Evolutionary conservation across 345 rosid genomes (phyloP), one percentile per base, ranked within the genome.

Genomic region (Draba incana): DNA sequence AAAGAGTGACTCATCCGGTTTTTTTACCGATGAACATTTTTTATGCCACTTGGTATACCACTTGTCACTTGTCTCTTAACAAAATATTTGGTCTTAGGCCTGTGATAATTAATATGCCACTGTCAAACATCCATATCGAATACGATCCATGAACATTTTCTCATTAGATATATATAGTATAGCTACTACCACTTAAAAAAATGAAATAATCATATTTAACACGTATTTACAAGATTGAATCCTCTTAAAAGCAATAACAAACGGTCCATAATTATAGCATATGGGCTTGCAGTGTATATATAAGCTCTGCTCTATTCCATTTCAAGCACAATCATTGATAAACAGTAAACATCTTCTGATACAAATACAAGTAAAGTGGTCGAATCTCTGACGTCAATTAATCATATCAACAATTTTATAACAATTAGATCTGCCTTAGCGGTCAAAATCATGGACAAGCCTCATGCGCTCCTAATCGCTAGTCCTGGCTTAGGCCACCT

Each of bases 401-500:
- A 27, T 68, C 58, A 48, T 48, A 6, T 16, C 27, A 48, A 58
- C 41, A 58, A 2, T 25, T 28, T 50, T 6, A 0, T 42, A 4
- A 31, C 50, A 0, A 58, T 12, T 25, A 69, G 64, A 54, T 54
- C 3, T 28, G 0, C 31, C 31, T 28, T 28, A 33, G 37, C 37
- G 6, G 8, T 5, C 6, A 33, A 33, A 33, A 6, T 8, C 69
- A 71, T 71, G 75, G 64, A 71, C 10, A 78, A 75, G 53, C 76
- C 82, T 41, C 90, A 81, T 42, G 73, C 63, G 4, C 69, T 77
- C 2, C 68, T 84, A 14, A 71, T 86, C 25, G 60, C 92, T 6
- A 81, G 85, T 60, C 92, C 90, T 9, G 88, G 92, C 42, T 28
- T 84, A 43, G 88, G 88, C 30, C 90, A 86, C 72, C 70, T 86